Conservation (phyloP, 208 protist genomes). For the Plasmodiophora brassicae region DNA sequence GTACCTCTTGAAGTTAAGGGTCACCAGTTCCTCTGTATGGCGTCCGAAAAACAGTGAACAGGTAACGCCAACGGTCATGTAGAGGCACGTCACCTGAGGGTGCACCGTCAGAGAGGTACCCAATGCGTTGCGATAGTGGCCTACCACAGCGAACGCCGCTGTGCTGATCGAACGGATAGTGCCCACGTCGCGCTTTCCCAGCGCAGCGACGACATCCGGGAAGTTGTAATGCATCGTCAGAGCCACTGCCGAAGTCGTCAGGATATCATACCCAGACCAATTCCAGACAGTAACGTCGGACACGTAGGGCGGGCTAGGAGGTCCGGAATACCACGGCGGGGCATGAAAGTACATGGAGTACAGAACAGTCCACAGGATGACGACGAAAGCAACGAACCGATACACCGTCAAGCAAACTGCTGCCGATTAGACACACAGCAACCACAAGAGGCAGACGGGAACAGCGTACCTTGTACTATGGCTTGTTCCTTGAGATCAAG, state of each 20-base stretch:
- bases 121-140: background rate
- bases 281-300: background rate
- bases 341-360: background rate
- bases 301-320: background rate
- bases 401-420: background rate
- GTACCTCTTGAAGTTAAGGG: background rate
- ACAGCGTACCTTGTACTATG: background rate
- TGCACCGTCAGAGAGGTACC: background rate
- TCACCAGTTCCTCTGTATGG: background rate
- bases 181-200: background rate
- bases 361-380: background rate
- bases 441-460: background rate
- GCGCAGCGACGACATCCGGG: background rate
- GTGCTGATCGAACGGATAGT: background rate
- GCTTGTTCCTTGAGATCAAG: slow-evolving; percentile 10
- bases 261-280: background rate
- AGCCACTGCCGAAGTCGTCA: background rate
- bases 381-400: background rate
- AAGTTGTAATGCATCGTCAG: slow-evolving; percentile 4
- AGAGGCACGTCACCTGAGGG: slow-evolving; percentile 11
- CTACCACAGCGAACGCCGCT: background rate
- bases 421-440: background rate
- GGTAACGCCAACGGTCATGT: background rate
- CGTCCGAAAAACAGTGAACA: background rate
- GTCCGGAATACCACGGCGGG: background rate